Base-by-base conservation (phyloP, 1,284 basidiomycete species). In the Pterulicium gracile region DNA sequence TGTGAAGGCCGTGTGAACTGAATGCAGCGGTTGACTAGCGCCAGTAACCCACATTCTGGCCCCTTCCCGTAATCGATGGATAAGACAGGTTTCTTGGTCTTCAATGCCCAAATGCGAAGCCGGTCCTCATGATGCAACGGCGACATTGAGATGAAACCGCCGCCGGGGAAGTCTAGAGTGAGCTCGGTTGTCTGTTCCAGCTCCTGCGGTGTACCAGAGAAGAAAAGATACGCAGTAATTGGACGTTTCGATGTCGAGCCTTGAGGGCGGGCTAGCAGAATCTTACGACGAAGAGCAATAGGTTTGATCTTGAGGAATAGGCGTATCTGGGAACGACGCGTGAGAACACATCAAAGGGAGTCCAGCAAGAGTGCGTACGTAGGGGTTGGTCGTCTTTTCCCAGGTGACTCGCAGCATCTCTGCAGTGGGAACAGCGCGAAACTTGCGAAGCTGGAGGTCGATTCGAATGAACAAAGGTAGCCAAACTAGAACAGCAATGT, bases 41-140 rank as follows among this genome's bases (percentile, higher is more conserved):
- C n/a, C 27, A 10, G n/a, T 32, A n/a, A n/a, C 27, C n/a, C 27
- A 91, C 90, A 92, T 72, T 95, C 92, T 3, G 94, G 94, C 20
- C 93, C 90, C 66, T 98, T 98, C 46, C 92, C 89, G 61, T 98
- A 98, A 55, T 98, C 90, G 44, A 98, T 77, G 4, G 88, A 77
- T 35, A 98, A 66, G 2, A 98, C 78, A 7, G 90, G 88, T 56
- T 81, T 81, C 4, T 83, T 76, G 0, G 88, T 91, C 48, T 74
- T 73, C 35, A 80, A 72, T 3, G 93, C 86, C 89, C 95, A 95
- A 53, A 76, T 73, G 44, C 88, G 72, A 42, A 98, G 70, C n/a
- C 95, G 75, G 59, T 98, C 95, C 64, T 96, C 93, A 56, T 97
- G 95, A 63, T 97, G 92, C 55, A 88, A 83, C 1, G 94, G 94